These are phyloP conservation scores for Guadua angustifolia DNA, from an alignment of 176 grass and related monocot species.

Conservation along the genomic window DNA sequence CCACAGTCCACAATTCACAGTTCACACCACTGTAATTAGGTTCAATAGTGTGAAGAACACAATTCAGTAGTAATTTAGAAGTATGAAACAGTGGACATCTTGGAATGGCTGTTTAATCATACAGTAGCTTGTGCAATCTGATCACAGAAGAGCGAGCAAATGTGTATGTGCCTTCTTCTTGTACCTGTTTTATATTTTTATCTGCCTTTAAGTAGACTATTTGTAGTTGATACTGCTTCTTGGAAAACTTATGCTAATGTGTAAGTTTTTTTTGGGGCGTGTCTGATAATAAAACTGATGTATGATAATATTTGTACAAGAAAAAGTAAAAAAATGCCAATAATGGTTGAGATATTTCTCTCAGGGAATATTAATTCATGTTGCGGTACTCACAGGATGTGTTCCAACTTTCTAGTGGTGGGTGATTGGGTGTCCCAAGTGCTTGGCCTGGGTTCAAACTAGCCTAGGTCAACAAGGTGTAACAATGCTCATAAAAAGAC, in stretches of 20 bases:
- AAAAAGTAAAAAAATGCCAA: background rate
- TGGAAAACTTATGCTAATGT: background rate
- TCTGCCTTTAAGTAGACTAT: background rate
- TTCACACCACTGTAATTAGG: background rate
- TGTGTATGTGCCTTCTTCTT: background rate
- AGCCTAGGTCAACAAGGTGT: background rate
- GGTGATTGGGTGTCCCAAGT: background rate
- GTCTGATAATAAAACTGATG: background rate
- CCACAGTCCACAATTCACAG: no score
- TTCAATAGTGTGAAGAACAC: background rate
- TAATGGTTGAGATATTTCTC: background rate
- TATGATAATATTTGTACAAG: background rate
- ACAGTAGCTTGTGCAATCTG: background rate
- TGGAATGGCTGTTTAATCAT: constrained; percentile 10
- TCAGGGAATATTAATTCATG: background rate
- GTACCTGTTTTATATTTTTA: background rate
- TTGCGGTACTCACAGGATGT: background rate
- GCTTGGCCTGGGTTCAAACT: background rate
- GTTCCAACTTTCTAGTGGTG: background rate
- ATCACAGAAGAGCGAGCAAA: background rate
- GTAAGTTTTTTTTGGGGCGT: background rate
- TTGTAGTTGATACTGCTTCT: background rate
- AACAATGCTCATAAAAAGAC: background rate
- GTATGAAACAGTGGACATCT: background rate
- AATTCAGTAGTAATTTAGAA: background rate